Evolutionary conservation across 192 early-diverging fungal genomes (phyloP).

Genomic region (Diversispora epigaea): DNA sequence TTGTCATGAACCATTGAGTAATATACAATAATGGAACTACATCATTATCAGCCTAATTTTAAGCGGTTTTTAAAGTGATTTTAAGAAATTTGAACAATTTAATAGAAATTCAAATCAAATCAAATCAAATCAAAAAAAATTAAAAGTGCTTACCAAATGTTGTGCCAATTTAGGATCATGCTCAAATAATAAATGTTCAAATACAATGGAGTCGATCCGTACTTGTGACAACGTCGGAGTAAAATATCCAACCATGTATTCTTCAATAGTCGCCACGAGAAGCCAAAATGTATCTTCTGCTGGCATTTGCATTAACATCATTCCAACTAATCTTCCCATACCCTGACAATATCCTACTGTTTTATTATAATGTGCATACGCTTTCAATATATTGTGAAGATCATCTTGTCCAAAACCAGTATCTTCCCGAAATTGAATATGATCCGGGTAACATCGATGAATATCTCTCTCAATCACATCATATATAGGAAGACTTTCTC

Average conservation of each 20-base stretch:
- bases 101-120: neutral
- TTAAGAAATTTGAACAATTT: conserved; percentile 2
- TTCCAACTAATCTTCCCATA: conserved; percentile 89
- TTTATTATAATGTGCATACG: conserved; percentile 86
- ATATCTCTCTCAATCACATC: conserved; percentile 92
- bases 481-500: conserved; percentile 61
- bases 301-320: conserved; percentile 85
- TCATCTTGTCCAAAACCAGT: conserved; percentile 74
- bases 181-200: conserved; percentile 72
- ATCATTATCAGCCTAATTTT: conserved; percentile 60
- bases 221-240: conserved; percentile 70
- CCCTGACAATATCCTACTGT: conserved; percentile 94
- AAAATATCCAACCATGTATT: conserved; percentile 79
- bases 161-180: conserved; percentile 65
- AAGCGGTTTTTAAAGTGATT: neutral
- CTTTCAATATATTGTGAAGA: conserved; percentile 74
- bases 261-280: conserved; percentile 71
- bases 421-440: conserved; percentile 71
- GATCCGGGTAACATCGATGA: conserved; percentile 85
- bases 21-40: conserved; percentile 87
- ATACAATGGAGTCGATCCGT: conserved; percentile 77
- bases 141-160: conserved; percentile 58
- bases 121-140: neutral
- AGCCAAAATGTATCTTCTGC: conserved; percentile 91
- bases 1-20: conserved; percentile 92